Conservation (phyloP, 1,139 yeast genomes). For the Geotrichum candidum region DNA sequence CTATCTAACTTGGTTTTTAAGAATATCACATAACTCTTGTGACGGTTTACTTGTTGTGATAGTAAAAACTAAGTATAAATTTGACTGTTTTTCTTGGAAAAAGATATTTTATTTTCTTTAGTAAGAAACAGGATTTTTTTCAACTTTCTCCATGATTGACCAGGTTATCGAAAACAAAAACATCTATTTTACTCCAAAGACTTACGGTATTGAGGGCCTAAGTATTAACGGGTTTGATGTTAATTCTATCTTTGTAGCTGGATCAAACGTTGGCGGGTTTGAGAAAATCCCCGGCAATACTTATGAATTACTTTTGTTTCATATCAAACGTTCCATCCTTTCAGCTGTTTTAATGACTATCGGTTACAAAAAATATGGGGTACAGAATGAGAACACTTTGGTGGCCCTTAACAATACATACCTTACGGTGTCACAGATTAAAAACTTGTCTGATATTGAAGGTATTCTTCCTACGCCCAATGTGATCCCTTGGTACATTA, state of each 20-base stretch:
- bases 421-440: background rate
- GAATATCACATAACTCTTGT: background rate
- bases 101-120: background rate
- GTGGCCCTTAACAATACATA: background rate
- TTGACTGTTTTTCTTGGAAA: background rate
- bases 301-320: slow-evolving; percentile 24
- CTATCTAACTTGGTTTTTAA: background rate
- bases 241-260: slow-evolving; percentile 27
- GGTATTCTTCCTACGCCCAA: background rate
- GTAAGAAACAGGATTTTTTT: background rate
- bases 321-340: slow-evolving; percentile 20
- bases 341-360: slow-evolving; percentile 10
- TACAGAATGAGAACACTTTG: background rate
- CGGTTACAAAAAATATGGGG: slow-evolving; percentile 3
- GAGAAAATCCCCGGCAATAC: slow-evolving; percentile 22
- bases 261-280: slow-evolving; percentile 21
- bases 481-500: slow-evolving; percentile 3
- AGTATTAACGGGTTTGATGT: slow-evolving; percentile 25
- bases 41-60: background rate
- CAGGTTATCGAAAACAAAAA: background rate
- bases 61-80: background rate
- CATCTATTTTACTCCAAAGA: slow-evolving; percentile 22
- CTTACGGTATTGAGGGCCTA: slow-evolving; percentile 26
- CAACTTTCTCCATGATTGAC: background rate
- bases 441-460: slow-evolving; percentile 1